Base-by-base conservation (phyloP, 805 yeast genomes). In the Blastobotrys parvus region DNA sequence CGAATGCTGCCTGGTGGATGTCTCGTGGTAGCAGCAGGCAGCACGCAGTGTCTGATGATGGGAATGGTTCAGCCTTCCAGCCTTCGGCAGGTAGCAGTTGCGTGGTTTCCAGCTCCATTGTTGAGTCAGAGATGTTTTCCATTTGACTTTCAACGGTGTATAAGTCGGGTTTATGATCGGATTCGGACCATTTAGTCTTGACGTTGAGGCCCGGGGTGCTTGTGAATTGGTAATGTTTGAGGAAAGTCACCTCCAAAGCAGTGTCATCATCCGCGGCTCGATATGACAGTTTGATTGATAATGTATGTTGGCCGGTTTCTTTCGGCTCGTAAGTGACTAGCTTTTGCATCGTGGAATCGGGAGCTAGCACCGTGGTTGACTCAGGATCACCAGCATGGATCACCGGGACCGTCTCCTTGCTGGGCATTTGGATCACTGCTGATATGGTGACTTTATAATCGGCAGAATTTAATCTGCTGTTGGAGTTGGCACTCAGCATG, bases 131-230 rank as follows among this genome's bases (percentile, higher is more conserved):
- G 16, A 55, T 36, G 45, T 63, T 63, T 43, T 63, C 66, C 2
- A 63, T 51, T 39, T 62, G 65, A 5, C 64, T 56, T 48, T 62
- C 64, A 5, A 63, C 42, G 3, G 50, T 31, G 21, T 39, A 40
- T 6, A 13, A 10, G n/a, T 21, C n/a, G 15, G 15, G 39, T 16
- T 23, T 38, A 23, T n/a, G 15, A 16, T 13, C 15, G 44, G 34
- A 38, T 8, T 50, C 41, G 19, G 56, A 46, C 37, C 58, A 34
- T 41, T 55, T 55, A 20, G 61, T 52, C 31, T 59, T 54, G 33
- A 62, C 59, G 15, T 45, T 35, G 27, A 63, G 45, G 4, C 64
- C 62, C n/a, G 54, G 58, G n/a, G 44, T 32, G 1, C 62, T 60
- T 17, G 47, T 58, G 47, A 63, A 54, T 35, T 50, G 41, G 48